phyloP scores from a whole-genome alignment of 2,329 filamentous ascomycete species.

The Cercospora citrullina region DNA sequence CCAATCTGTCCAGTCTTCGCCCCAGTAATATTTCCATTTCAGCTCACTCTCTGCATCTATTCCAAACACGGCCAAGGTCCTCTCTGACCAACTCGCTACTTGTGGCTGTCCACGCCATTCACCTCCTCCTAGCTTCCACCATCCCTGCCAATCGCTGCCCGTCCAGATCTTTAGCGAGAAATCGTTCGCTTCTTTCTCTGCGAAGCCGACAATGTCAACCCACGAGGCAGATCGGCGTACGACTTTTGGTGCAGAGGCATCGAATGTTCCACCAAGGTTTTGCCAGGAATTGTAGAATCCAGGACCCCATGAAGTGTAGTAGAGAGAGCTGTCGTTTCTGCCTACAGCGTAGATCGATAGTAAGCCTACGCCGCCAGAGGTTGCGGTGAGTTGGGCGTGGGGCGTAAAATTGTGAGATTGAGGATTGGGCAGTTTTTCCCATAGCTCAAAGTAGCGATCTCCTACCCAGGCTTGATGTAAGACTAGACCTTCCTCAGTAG shows the following conservation, averaged over 20 bases:
- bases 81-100: neutral
- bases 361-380: neutral
- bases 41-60: neutral
- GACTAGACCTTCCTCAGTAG: neutral
- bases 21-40: neutral
- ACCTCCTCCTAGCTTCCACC: neutral
- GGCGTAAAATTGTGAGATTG: neutral
- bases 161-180: constrained; percentile 1
- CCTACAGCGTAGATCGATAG: constrained; percentile 3
- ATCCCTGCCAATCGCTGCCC: neutral
- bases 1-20: constrained; percentile 1
- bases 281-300: neutral
- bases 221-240: neutral
- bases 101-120: neutral
- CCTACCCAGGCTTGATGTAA: constrained; percentile 5
- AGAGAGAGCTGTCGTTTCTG: neutral
- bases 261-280: neutral
- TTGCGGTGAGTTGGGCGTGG: neutral
- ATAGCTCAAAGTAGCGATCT: neutral
- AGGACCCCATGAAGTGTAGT: neutral
- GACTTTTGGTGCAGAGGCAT: constrained; percentile 3
- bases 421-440: neutral
- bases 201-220: neutral
- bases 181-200: neutral
- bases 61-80: neutral